Evolutionary conservation across 768 basidiomycete species (phyloP), one percentile per base, ranked within the genome.

Genomic region (Boletus speciosus): DNA sequence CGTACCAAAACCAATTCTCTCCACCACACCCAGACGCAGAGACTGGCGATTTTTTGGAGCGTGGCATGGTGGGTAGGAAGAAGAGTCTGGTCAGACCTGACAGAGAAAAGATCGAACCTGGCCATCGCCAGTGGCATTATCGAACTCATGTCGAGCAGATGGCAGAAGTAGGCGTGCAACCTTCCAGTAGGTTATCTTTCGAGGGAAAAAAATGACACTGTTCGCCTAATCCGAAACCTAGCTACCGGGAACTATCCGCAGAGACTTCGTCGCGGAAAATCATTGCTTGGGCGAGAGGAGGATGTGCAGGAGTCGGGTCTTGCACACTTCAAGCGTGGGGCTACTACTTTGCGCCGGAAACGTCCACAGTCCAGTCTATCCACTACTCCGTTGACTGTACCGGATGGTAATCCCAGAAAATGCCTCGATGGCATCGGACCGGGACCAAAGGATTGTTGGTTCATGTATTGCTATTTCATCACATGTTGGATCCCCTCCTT

Each of bases 101-200:
- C 71, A 78, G 96, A 53, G 95, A 97, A 76, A 93, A 95, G 78
- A 91, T 98, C 61, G 94, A 98, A 65, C 93, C 94, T 10, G 84
- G 85, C 39, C 93, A 98, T 76, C 82, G 93, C 47, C 86, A 94
- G 64, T 98, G 88, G 86, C 89, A 98, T 73, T 98, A 98, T 73
- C 84, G 91, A 50, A 84, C 79, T 53, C 93, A 90, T 72, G 91
- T 91, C 19, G 87, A 88, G 23, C 83, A 85, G 67, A 74, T 90
- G 66, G 83, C 86, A 70, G 77, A 86, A 52, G 84, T 64, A 79
- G 65, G 78, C 45, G 80, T 93, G 12, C 76, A 84, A 68, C 89
- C 93, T 27, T 94, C 91, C 41, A 81, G 93, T 96, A 65, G 61
- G 92, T 83, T 50, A 16, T 51, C 47, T 39, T 32, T 31, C 21